Evolutionary conservation across 495 filamentous ascomycete genomes (phyloP), one percentile per base, ranked within the genome.

Genomic region (Halenospora varia): DNA sequence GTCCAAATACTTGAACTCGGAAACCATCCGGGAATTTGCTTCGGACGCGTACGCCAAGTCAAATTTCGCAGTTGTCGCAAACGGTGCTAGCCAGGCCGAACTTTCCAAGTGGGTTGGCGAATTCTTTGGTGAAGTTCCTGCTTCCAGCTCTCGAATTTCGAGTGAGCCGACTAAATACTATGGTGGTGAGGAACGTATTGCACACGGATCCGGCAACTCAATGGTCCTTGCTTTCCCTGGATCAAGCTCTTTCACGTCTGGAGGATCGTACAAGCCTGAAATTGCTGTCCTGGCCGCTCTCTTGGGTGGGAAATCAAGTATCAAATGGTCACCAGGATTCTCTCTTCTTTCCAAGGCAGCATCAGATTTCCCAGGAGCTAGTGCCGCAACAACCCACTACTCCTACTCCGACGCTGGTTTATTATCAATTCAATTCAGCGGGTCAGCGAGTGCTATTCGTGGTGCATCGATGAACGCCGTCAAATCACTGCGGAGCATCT

Each of bases 271-370:
- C 81, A 92, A 96, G 79, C 88, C 93, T 56, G 95, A 96, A 77
- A 83, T 88, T 64, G 83, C 85, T 55, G 91, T 99, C 59, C 85
- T 99, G 22, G 84, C 89, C 57, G 87, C 90, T 49, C 84, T 99
- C 6, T 86, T 99, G 25, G 94, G 94, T 66, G 94, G 95, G 42
- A 75, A 92, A 72, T 86, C 90, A 58, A 85, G 75, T 71, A 93
- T 97, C 79, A 97, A 97, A 78, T 97, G 94, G 94, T 88, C 88
- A 23, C 79, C 90, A 53, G 95, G 94, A 53, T 97, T 96, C 77
- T 92, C 88, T 11, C 77, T 96, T 45, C 83, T 99, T 44, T 81
- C 87, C 55, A 89, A 95, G 76, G 88, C 86, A 42, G 79, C 84
- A 53, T 75, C 86, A 51, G 75, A 77, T 18, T 78, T 82, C 70